These are phyloP conservation scores for Lepidium didymum DNA, from an alignment of 345 rosid genomes.

Conservation along the genomic window DNA sequence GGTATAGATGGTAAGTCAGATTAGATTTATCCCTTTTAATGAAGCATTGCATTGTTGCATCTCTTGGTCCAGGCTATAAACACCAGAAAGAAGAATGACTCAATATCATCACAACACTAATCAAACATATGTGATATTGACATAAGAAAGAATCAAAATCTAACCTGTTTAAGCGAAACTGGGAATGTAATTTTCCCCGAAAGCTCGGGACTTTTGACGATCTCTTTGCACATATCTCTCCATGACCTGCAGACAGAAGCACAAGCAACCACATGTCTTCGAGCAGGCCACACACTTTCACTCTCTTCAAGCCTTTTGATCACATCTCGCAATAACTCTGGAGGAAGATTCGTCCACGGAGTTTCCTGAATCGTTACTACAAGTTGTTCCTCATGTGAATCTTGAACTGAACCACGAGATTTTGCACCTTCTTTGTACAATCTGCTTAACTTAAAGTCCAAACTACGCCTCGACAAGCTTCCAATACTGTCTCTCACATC, in stretches of 20 bases:
- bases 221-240: constrained; percentile 94
- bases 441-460: constrained; percentile 72
- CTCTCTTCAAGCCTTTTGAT: constrained; percentile 88
- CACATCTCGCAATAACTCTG: constrained; percentile 79
- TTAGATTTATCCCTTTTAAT: constrained; percentile 89
- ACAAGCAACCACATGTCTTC: constrained; percentile 87
- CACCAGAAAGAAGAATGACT: no score
- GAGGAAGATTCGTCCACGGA: constrained; percentile 85
- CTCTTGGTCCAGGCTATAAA: constrained; percentile 71
- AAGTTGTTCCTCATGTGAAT: constrained; percentile 49
- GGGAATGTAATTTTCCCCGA: constrained; percentile 91
- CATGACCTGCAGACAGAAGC: constrained; percentile 91
- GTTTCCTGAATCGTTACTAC: constrained; percentile 48
- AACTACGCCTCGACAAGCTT: constrained; percentile 82
- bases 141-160: no score
- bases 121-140: no score
- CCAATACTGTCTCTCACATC: constrained; percentile 91
- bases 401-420: constrained; percentile 70
- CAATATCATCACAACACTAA: no score
- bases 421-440: constrained; percentile 48
- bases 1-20: constrained; percentile 81
- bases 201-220: constrained; percentile 70
- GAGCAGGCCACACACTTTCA: constrained; percentile 81
- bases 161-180: constrained; percentile 44
- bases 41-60: constrained; percentile 83